A percentile compares a stretch with the other conserved stretches of the same genome.
Conservation (phyloP, 129 eudicot species). For the Pulicaria dysenterica region DNA sequence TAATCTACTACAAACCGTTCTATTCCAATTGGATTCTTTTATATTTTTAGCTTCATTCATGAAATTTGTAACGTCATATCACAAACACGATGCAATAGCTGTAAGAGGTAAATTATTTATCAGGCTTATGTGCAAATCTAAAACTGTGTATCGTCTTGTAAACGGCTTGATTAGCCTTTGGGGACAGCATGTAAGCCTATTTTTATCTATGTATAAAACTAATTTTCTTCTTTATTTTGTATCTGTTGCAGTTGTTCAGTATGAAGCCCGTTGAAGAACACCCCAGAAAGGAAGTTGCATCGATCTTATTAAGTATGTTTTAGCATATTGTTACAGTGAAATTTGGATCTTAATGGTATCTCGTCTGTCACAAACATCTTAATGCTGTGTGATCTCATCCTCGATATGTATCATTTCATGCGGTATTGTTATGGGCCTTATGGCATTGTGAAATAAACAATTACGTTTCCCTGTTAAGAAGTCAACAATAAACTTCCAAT, state of each 20-base stretch:
- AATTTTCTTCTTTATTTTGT: not conserved
- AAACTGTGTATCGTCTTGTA: no score
- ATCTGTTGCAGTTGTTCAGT: constrained; percentile 78
- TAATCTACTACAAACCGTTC: not conserved
- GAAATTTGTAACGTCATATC: not conserved
- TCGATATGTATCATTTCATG: no score
- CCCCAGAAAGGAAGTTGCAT: not conserved
- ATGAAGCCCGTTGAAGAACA: constrained; percentile 75
- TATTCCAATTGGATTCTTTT: not conserved
- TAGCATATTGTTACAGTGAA: constrained; percentile 25
- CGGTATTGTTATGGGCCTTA: no score
- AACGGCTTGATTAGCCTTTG: no score
- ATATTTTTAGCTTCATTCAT: not conserved
- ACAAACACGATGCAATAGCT: not conserved
- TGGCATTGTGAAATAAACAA: no score
- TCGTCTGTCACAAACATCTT: not conserved
- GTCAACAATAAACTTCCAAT: no score
- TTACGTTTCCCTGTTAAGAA: no score
- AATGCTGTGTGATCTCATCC: constrained; percentile 11
- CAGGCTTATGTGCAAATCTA: not conserved
- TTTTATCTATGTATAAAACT: not conserved
- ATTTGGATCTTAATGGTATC: constrained; percentile 22
- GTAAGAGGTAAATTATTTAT: not conserved
- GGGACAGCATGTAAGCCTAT: no score
- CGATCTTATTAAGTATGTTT: constrained; percentile 18